Base-by-base conservation (phyloP, 2,329 filamentous ascomycete species). In the Elsinoe australis region DNA sequence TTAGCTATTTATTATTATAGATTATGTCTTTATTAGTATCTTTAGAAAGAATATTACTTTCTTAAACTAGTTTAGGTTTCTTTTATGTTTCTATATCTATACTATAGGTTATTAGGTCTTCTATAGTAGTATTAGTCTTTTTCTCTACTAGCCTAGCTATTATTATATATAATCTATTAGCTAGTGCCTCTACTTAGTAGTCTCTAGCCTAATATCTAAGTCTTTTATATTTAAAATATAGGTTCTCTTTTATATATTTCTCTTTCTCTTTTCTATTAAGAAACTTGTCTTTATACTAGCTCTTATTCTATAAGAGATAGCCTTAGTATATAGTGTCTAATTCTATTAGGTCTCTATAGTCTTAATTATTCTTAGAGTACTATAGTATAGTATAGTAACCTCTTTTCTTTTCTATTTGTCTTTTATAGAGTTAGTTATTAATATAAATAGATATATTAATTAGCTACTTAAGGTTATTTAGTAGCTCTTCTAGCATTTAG, bases 151-250 rank as follows among this genome's bases (percentile, higher is more conserved):
- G 33, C 33, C 33, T 35, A 18, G 33, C 33, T 35, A 35, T 35
- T 18, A 35, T 35, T 18, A 35, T 35, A 18, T 35, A 18, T 18
- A 35, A 35, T 35, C 33, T 18, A 35, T 35, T 18, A 18, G 33
- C 33, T 35, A 35, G 33, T 18, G 14, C 33, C 12, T 35, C 17
- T 29, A 7, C 6, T 35, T 15, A 14, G 17, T 18, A 35, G 33
- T 35, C 17, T 18, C 7, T 35, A 35, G 33, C 33, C 33, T 35
- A 18, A 35, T 35, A 18, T 15, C 33, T 18, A 18, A 14, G 33
- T 35, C 33, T 35, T 35, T 35, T 18, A 35, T 35, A 35, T 35
- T 35, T 35, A 35, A 35, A 35, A 35, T 18, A 35, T 35, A 35
- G 14, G 33, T 35, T 35, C 6, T 35, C 33, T 35, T 35, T 7